Evolutionary conservation across 192 early-diverging fungal genomes (phyloP).

Genomic region (Entomortierella lignicola): DNA sequence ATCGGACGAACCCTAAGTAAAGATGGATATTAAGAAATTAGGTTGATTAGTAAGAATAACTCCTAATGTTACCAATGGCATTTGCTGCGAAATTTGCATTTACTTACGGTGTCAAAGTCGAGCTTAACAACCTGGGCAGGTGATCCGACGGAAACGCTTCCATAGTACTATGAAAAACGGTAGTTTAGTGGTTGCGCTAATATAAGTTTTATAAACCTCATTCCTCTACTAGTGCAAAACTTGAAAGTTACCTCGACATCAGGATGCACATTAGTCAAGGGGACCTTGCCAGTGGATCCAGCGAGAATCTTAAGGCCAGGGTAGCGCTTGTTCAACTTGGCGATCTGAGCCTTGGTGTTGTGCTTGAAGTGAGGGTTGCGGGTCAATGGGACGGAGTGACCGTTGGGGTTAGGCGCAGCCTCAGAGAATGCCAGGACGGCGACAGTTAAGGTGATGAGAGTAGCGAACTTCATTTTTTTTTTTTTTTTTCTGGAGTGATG

Average conservation of each 20-base stretch:
- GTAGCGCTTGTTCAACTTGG: conserved; percentile 25
- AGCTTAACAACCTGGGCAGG: no score
- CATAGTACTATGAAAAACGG: no score
- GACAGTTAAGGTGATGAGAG: conserved; percentile 17
- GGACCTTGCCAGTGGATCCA: no score
- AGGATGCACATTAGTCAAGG: no score
- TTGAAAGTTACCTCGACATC: no score
- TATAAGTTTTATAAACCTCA: no score
- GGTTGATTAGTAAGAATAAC: no score
- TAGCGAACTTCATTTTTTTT: conserved; percentile 1
- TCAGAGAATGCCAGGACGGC: conserved; percentile 20
- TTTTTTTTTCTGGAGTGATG: neutral
- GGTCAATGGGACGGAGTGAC: conserved; percentile 6
- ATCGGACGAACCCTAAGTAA: conserved; percentile 58
- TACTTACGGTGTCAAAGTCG: conserved; percentile 36
- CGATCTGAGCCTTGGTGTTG: conserved; percentile 26
- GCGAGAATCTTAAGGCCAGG: neutral
- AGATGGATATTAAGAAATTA: neutral
- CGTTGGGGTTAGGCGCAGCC: conserved; percentile 9
- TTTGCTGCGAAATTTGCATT: no score
- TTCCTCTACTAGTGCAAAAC: no score
- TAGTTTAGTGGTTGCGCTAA: no score
- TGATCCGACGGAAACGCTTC: no score
- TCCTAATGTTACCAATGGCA: no score
- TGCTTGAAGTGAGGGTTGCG: conserved; percentile 25